Percentiles rank a stretch among this genome's conserved stretches.
Conservation (phyloP, 139 green algal species). For the Asterochloris erici region DNA sequence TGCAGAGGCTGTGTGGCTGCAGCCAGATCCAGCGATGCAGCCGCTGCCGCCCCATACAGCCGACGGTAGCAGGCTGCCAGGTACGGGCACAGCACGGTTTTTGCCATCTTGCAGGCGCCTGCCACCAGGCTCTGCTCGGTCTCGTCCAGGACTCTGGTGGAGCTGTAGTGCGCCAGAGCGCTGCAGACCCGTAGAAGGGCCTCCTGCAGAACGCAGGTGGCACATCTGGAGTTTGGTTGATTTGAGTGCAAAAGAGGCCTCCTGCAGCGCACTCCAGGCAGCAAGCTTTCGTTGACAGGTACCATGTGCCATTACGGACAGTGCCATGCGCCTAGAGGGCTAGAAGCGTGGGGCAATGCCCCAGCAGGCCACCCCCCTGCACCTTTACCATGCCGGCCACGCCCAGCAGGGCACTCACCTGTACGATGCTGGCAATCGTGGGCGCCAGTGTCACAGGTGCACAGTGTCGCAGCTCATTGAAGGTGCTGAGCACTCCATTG, state of each 20-base stretch:
- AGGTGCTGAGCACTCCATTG: slow-evolving; percentile 83
- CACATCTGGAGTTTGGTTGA: background rate
- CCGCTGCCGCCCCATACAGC: slow-evolving; percentile 43
- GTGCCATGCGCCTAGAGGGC: background rate
- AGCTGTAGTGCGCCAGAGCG: slow-evolving; percentile 56
- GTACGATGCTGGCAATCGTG: slow-evolving; percentile 26
- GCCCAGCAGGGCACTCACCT: background rate
- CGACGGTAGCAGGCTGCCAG: slow-evolving; percentile 48
- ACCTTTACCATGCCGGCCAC: background rate
- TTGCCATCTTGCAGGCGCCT: slow-evolving; percentile 32
- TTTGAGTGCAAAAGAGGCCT: background rate
- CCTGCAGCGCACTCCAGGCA: background rate
- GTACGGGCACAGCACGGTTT: slow-evolving; percentile 56
- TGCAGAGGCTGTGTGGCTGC: background rate
- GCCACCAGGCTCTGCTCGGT: slow-evolving; percentile 41
- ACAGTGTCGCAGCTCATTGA: slow-evolving; percentile 97
- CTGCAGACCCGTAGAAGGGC: slow-evolving; percentile 47
- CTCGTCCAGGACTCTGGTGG: slow-evolving; percentile 39
- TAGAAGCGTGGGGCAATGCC: background rate
- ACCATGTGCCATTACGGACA: background rate
- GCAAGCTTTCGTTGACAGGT: background rate
- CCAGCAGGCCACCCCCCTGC: background rate
- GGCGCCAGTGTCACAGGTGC: slow-evolving; percentile 40
- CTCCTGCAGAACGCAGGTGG: slow-evolving; percentile 34
- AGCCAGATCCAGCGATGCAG: slow-evolving; percentile 12